phyloP scores from a whole-genome alignment of 306 rosid species.

The Quercus dentata region DNA sequence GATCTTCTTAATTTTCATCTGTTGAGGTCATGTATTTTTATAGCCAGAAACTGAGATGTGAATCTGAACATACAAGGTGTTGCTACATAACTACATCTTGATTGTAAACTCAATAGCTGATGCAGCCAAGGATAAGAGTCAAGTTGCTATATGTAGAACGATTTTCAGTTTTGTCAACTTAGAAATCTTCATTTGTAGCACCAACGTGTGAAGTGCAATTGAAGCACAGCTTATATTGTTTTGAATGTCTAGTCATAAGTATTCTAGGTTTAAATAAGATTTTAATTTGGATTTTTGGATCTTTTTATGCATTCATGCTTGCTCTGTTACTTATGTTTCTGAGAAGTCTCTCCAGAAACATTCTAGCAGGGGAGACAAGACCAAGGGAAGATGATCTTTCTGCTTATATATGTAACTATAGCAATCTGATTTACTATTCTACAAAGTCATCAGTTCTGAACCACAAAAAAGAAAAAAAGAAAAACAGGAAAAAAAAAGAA shows the following conservation, averaged over 20 bases:
- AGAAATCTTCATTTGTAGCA: no score
- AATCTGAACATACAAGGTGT: neutral
- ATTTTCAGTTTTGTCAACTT: no score
- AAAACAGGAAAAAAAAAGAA: neutral
- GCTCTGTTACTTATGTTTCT: neutral
- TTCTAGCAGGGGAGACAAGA: neutral
- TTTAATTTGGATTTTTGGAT: neutral
- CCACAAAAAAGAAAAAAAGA: neutral
- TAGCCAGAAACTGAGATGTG: neutral
- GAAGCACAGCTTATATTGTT: no score
- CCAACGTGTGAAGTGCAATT: no score
- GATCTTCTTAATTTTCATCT: slow-evolving; percentile 19
- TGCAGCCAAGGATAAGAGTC: no score
- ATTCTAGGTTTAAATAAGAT: neutral
- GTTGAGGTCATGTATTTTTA: slow-evolving; percentile 11
- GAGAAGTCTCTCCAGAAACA: neutral
- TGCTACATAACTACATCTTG: neutral
- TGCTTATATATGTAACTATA: neutral
- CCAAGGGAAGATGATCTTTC: neutral
- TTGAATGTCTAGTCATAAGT: no score
- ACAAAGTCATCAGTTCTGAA: neutral
- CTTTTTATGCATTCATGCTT: neutral
- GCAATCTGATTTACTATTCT: neutral
- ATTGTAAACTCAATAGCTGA: neutral
- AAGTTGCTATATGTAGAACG: no score